phyloP scores from a whole-genome alignment of 108 stramenopile species.

The Bacterosira constricta region DNA sequence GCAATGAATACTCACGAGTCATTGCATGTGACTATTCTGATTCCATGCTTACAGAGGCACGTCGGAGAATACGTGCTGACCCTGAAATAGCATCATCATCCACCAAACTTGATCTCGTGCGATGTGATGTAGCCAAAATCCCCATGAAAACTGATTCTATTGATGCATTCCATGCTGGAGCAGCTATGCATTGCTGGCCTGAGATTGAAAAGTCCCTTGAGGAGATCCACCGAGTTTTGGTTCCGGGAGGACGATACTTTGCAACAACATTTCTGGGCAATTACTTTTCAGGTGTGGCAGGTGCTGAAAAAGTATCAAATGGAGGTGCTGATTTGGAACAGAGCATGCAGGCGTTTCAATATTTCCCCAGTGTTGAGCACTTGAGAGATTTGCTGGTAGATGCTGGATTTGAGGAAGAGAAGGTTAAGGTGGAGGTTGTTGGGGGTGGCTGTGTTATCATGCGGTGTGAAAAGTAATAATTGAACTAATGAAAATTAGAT shows the following conservation, averaged over 20 bases:
- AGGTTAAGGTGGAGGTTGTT: conserved; percentile 72
- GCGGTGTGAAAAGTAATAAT: conserved; percentile 72
- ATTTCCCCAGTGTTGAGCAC: conserved; percentile 70
- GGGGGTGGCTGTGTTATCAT: conserved; percentile 79
- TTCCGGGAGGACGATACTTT: conserved; percentile 93
- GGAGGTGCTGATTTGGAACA: conserved; percentile 35
- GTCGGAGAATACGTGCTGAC: conserved; percentile 69
- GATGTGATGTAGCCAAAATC: conserved; percentile 89
- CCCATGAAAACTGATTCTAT: conserved; percentile 77
- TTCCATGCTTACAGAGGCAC: conserved; percentile 90
- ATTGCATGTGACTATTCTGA: conserved; percentile 94
- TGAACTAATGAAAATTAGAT: no score
- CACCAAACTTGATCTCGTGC: conserved; percentile 79
- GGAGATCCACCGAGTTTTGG: conserved; percentile 90
- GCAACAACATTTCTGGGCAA: conserved; percentile 90
- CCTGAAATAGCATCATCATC: conserved; percentile 41
- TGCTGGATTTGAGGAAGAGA: conserved; percentile 78
- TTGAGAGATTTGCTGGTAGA: conserved; percentile 58
- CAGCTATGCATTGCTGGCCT: conserved; percentile 98
- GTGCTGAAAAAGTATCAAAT: conserved; percentile 34
- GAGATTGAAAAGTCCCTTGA: conserved; percentile 74
- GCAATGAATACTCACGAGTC: conserved; percentile 76
- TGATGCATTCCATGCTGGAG: conserved; percentile 91
- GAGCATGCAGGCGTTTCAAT: conserved; percentile 80
- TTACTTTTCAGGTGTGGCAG: conserved; percentile 63